Evolutionary conservation across 257 asterid species (phyloP), one percentile per base, ranked within the genome.

Genomic region (Solanum sparsipilum): DNA sequence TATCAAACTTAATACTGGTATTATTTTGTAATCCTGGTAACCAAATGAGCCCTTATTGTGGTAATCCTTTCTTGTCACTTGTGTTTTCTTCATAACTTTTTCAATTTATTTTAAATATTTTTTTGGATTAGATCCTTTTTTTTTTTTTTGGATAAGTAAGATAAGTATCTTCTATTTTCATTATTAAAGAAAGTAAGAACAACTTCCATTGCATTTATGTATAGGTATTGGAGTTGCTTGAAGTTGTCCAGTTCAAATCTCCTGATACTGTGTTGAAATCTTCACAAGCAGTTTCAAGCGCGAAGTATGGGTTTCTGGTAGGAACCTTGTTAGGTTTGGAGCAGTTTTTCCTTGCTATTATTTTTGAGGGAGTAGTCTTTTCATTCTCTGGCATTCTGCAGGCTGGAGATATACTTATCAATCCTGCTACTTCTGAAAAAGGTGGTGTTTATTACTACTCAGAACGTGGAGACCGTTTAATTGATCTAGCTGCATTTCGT

Each of bases 391-490:
- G 29, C 18, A 48, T 48, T 81, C 68, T 29, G 67, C 91, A 97
- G 99, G 99, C 98, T 74, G 97, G 94, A 89, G 98, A 96, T 90
- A 93, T 96, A 89, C 98, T 97, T 78, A 88, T 92, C 85, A 92
- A 90, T 89, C 93, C 96, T 63, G 84, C 94, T 35, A 85, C 93
- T 89, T 90, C 92, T 29, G 95, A 92, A 82, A 95, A 91, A 89
- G 93, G 94, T 76, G 94, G 92, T 88, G 91, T 94, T 83, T 96
- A 97, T 92, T 96, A 93, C 91, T 93, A 90, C 89, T 96, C 99
- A 25, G 99, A 97, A 76, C 98, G 98, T 79, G 99, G 99, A 25
- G 99, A 96, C 89, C 98, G 98, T 48, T 96, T 97, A 89, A 92
- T 97, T 86, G 98, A 96, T 91, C 92, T 96, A 75, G 87, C 94